These are phyloP conservation scores for Pseudocercospora macadamiae DNA, from an alignment of 2,329 filamentous ascomycete species.

Conservation along the genomic window DNA sequence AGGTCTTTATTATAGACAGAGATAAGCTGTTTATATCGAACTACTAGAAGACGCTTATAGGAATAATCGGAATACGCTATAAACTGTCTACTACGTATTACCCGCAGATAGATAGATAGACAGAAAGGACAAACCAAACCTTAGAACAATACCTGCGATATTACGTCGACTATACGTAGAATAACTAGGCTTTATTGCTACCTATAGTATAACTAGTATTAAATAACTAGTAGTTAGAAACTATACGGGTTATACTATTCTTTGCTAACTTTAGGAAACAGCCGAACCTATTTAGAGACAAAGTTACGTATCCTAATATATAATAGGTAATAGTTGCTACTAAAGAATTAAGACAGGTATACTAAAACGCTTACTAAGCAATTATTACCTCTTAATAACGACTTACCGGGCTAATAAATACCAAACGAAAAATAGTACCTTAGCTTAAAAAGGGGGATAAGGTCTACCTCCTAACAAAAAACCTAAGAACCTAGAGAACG, in stretches of 20 bases:
- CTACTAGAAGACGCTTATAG: slow-evolving; percentile 25
- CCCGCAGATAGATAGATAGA: slow-evolving; percentile 34
- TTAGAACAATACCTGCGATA: slow-evolving; percentile 32
- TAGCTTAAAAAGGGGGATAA: slow-evolving; percentile 17
- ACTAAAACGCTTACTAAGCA: not conserved
- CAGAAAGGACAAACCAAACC: slow-evolving; percentile 31
- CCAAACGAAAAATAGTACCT: slow-evolving; percentile 14
- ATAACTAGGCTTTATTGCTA: slow-evolving; percentile 29
- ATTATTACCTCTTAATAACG: not conserved
- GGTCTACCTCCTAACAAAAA: slow-evolving; percentile 10
- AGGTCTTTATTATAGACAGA: slow-evolving; percentile 27
- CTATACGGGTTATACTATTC: slow-evolving; percentile 28
- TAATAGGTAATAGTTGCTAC: not conserved
- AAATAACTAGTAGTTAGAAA: slow-evolving; percentile 26
- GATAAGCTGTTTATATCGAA: slow-evolving; percentile 30
- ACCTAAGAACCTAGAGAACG: slow-evolving; percentile 5
- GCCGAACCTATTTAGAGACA: not conserved
- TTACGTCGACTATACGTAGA: slow-evolving; percentile 29
- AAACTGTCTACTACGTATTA: slow-evolving; percentile 35
- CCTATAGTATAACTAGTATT: slow-evolving; percentile 29
- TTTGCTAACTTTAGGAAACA: slow-evolving; percentile 24
- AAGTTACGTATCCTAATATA: not conserved
- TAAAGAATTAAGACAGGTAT: not conserved
- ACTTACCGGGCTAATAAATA: slow-evolving; percentile 1
- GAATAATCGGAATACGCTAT: slow-evolving; percentile 25